Percentiles rank a stretch among this genome's conserved stretches.
phyloP scores from a whole-genome alignment of 2,329 filamentous ascomycete genomes.

The Huntiella moniliformis region DNA sequence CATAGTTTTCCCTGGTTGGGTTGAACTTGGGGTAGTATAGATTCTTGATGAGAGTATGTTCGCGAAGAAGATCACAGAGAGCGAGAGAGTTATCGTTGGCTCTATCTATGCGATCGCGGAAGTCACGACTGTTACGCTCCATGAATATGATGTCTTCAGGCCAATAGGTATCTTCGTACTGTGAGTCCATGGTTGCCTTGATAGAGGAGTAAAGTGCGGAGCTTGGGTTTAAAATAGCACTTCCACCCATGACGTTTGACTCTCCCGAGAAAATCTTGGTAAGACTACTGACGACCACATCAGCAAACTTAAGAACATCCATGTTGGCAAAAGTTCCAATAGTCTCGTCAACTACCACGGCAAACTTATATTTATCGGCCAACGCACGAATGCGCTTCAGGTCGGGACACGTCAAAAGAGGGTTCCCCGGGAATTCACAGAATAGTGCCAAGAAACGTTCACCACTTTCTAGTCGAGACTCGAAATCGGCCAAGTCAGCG shows the following conservation, averaged over 20 bases:
- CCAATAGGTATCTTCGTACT: slow-evolving; percentile 86
- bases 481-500: slow-evolving; percentile 67
- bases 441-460: slow-evolving; percentile 70
- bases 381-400: slow-evolving; percentile 61
- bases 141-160: slow-evolving; percentile 85
- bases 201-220: slow-evolving; percentile 50
- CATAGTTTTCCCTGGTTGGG: slow-evolving; percentile 52
- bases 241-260: slow-evolving; percentile 95
- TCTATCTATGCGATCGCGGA: slow-evolving; percentile 60
- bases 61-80: slow-evolving; percentile 52
- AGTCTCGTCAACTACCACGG: slow-evolving; percentile 84
- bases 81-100: slow-evolving; percentile 75
- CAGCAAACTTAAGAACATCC: slow-evolving; percentile 73
- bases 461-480: slow-evolving; percentile 48
- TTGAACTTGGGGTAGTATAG: slow-evolving; percentile 78
- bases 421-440: slow-evolving; percentile 90
- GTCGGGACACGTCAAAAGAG: slow-evolving; percentile 69
- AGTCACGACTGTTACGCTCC: slow-evolving; percentile 90
- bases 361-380: slow-evolving; percentile 72
- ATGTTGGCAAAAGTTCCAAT: slow-evolving; percentile 94
- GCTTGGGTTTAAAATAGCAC: slow-evolving; percentile 43
- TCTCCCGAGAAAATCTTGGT: slow-evolving; percentile 97
- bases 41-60: slow-evolving; percentile 46
- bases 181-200: slow-evolving; percentile 42
- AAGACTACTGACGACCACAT: slow-evolving; percentile 83